Evolutionary conservation across 2,329 filamentous ascomycete species (phyloP).

Genomic region (Epicoccum nigrum): DNA sequence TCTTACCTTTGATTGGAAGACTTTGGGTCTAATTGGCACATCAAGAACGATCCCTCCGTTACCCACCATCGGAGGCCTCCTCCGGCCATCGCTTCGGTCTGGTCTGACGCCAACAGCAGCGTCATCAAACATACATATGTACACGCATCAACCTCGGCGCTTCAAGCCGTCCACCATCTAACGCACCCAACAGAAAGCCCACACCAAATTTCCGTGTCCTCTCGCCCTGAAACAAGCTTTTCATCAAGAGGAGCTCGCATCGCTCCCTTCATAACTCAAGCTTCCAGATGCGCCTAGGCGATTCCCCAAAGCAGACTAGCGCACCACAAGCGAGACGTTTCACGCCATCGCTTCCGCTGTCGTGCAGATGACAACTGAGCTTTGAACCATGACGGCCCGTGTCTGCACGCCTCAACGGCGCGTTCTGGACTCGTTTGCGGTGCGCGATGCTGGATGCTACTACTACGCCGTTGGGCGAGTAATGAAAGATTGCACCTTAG

Average conservation of each 20-base stretch:
- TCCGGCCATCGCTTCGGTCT: too few species aligned
- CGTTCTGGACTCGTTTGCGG: constrained; percentile 1
- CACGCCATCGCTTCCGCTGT: constrained; percentile 25
- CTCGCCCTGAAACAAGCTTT: constrained; percentile 23
- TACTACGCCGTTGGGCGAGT: constrained; percentile 28
- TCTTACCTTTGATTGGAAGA: too few species aligned
- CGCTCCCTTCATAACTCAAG: constrained; percentile 23
- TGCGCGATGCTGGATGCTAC: constrained; percentile 8
- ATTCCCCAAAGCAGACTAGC: constrained; percentile 12
- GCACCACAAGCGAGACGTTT: constrained; percentile 22
- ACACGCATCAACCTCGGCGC: background rate
- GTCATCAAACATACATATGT: too few species aligned
- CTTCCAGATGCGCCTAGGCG: background rate
- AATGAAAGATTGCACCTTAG: constrained; percentile 18
- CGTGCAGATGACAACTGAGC: constrained; percentile 10
- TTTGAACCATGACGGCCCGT: constrained; percentile 18
- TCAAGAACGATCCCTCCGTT: too few species aligned
- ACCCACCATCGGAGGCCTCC: too few species aligned
- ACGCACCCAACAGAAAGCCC: background rate
- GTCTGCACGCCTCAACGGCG: constrained; percentile 11
- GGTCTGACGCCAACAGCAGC: too few species aligned
- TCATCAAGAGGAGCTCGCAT: constrained; percentile 23
- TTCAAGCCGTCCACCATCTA: background rate
- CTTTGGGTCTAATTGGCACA: too few species aligned
- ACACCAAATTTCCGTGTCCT: constrained; percentile 21